These are phyloP conservation scores for Tephrocybe sp. DNA, from an alignment of 768 basidiomycete genomes.

Conservation along the genomic window DNA sequence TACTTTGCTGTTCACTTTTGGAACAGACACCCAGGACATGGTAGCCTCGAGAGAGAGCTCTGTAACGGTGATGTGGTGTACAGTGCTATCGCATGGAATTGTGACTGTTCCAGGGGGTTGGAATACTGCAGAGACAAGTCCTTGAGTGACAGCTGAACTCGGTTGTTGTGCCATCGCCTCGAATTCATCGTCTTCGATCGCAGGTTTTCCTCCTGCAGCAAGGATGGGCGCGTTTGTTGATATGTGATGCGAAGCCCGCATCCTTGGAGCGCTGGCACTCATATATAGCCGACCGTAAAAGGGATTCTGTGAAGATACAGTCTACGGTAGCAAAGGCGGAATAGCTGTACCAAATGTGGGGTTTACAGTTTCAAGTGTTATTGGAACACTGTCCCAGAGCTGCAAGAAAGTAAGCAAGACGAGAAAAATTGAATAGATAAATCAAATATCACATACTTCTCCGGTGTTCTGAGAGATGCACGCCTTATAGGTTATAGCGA, in stretches of 20 bases:
- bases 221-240: too few relatives aligned
- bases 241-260: too few relatives aligned
- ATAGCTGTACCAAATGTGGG: constrained; percentile 36
- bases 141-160: constrained; percentile 34
- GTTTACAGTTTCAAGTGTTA: constrained; percentile 40
- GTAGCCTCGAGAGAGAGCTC: constrained; percentile 32
- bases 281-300: too few relatives aligned
- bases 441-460: constrained; percentile 29
- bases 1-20: constrained; percentile 35
- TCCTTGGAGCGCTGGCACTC: too few relatives aligned
- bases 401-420: not conserved
- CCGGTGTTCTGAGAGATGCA: constrained; percentile 38
- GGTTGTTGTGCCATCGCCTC: not conserved
- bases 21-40: constrained; percentile 41
- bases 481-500: constrained; percentile 38
- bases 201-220: too few relatives aligned
- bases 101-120: constrained; percentile 37
- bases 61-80: constrained; percentile 40
- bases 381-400: constrained; percentile 35
- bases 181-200: not conserved
- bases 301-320: too few relatives aligned
- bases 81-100: constrained; percentile 37
- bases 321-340: constrained; percentile 34
- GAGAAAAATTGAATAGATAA: not conserved
- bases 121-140: constrained; percentile 40